These are phyloP conservation scores for Sporothrix humicola DNA, from an alignment of 2,329 filamentous ascomycete species.

Conservation along the genomic window DNA sequence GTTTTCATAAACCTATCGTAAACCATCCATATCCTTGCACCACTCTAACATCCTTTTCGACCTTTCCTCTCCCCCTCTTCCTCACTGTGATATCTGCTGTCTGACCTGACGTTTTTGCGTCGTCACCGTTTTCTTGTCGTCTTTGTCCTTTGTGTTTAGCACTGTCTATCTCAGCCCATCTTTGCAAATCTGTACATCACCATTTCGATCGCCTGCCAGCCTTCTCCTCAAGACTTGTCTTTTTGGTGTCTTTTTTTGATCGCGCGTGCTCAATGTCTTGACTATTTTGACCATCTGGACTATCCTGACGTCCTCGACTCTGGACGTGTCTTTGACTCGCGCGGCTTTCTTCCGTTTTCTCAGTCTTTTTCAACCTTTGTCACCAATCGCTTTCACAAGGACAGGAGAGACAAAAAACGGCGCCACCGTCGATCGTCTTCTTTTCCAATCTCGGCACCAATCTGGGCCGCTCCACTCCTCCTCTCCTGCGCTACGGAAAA, in stretches of 20 bases:
- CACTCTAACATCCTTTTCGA: background rate
- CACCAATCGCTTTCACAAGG: background rate
- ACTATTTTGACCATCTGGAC: background rate
- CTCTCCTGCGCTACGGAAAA: conserved; percentile 18
- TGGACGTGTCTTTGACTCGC: background rate
- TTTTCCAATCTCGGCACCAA: conserved; percentile 29
- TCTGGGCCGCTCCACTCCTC: conserved; percentile 14
- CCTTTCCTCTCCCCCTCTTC: background rate
- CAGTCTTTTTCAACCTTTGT: background rate
- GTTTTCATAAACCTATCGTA: background rate
- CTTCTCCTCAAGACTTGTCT: background rate
- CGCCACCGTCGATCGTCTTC: conserved; percentile 25
- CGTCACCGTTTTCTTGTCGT: background rate
- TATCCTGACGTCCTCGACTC: background rate
- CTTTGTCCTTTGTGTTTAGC: background rate
- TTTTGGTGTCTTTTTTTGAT: background rate
- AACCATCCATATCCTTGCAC: background rate
- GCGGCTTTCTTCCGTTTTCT: background rate
- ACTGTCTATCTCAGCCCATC: background rate
- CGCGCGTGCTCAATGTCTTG: background rate
- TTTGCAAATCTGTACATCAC: conserved; percentile 7
- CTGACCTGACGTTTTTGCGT: conserved; percentile 5
- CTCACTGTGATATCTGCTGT: background rate
- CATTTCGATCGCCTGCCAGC: conserved; percentile 15
- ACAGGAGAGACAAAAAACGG: conserved; percentile 9